A percentile compares a stretch with the other conserved stretches of the same genome.
Evolutionary conservation across 192 early-diverging fungal species (phyloP).

Genomic region (Entophlyctis luteolus): DNA sequence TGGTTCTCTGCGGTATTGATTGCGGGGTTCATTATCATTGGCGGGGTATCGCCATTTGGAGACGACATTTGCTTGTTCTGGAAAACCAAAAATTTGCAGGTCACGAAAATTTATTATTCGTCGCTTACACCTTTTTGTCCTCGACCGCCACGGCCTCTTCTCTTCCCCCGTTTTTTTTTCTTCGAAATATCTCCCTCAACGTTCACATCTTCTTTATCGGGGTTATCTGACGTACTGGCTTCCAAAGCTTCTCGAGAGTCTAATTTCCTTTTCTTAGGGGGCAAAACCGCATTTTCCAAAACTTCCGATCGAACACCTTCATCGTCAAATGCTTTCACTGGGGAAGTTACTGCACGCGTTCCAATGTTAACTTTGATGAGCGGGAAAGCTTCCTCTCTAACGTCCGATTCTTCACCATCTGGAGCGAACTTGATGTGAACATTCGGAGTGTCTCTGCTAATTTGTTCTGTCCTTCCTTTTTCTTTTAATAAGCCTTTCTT

Average conservation of each 20-base stretch:
- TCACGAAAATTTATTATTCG: too few relatives aligned
- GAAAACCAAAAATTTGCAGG: too few relatives aligned
- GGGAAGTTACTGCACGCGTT: not conserved
- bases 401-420: too few relatives aligned
- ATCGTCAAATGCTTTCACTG: not conserved
- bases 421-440: too few relatives aligned
- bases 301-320: not conserved
- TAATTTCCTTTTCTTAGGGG: not conserved
- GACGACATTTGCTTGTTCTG: not conserved
- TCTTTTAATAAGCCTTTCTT: too few relatives aligned
- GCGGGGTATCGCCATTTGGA: slow-evolving; percentile 15
- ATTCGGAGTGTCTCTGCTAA: too few relatives aligned
- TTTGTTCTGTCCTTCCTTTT: too few relatives aligned
- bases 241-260: not conserved
- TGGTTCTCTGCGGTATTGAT: slow-evolving; percentile 21
- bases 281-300: not conserved
- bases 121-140: too few relatives aligned
- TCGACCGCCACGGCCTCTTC: not conserved
- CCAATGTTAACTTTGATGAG: too few relatives aligned
- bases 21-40: slow-evolving; percentile 14
- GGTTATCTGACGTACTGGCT: not conserved
- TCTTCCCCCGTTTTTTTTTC: not conserved
- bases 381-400: too few relatives aligned
- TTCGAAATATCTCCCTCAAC: not conserved
- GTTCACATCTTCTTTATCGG: not conserved